Conservation (phyloP, 768 basidiomycete genomes). For the Galerina marginata region DNA sequence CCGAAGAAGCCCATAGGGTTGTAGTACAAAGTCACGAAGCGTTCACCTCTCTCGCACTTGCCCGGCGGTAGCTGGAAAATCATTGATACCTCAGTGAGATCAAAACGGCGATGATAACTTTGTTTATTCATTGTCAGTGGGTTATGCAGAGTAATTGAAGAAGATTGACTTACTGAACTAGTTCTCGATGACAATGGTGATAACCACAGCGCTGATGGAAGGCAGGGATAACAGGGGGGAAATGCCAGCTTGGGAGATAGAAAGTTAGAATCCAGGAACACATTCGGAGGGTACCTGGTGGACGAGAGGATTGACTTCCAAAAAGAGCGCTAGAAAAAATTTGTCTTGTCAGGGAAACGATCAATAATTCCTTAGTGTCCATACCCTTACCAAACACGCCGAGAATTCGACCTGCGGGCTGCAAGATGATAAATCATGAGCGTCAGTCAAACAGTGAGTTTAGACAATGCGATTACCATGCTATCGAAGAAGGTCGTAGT, state of each 20-base stretch:
- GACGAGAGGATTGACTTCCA: neutral
- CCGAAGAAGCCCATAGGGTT: no score
- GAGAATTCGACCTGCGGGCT: conserved; percentile 66
- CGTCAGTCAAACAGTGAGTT: no score
- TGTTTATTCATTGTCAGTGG: neutral
- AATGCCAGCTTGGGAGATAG: neutral
- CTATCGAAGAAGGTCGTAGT: no score
- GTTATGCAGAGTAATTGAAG: no score
- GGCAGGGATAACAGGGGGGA: conserved; percentile 50
- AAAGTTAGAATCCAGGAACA: conserved; percentile 41
- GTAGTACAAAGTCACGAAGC: no score
- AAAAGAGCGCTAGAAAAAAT: no score
- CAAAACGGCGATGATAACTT: conserved; percentile 59
- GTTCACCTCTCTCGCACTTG: conserved; percentile 76
- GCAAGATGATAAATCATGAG: neutral
- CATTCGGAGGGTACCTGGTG: conserved; percentile 59
- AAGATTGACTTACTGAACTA: conserved; percentile 56
- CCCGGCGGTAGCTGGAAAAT: conserved; percentile 70
- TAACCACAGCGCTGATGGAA: conserved; percentile 57
- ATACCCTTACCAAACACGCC: conserved; percentile 71
- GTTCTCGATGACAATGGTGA: conserved; percentile 61
- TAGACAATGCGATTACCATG: no score
- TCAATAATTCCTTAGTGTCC: conserved; percentile 46
- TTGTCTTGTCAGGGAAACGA: conserved; percentile 14
- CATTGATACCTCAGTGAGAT: conserved; percentile 66